Conservation (phyloP, 2,329 filamentous ascomycete species). For the Colletotrichum sublineola region DNA sequence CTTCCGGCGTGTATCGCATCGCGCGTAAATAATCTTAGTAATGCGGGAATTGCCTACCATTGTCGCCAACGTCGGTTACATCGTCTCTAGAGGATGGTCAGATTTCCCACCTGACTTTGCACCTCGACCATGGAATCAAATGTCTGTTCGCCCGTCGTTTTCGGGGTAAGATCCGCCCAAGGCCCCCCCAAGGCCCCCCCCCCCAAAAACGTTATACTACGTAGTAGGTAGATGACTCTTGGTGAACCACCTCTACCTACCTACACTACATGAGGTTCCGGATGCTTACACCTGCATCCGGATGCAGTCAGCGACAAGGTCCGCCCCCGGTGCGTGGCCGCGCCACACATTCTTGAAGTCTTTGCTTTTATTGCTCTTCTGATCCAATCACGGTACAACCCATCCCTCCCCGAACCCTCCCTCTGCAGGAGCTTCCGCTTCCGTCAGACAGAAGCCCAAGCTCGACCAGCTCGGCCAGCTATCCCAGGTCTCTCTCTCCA, state of each 20-base stretch:
- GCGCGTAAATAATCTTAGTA: no score
- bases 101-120: not conserved
- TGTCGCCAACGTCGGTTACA: conserved; percentile 4
- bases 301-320: conserved; percentile 18
- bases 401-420: no score
- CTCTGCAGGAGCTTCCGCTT: not conserved
- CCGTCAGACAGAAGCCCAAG: not conserved
- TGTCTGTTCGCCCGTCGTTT: conserved; percentile 13
- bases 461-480: not conserved
- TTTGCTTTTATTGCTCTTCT: no score
- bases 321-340: not conserved
- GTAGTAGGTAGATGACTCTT: not conserved
- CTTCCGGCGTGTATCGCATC: no score
- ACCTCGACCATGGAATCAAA: not conserved
- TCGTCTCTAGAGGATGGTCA: conserved; percentile 5
- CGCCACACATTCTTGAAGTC: no score
- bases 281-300: conserved; percentile 12
- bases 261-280: conserved; percentile 13
- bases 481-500: no score
- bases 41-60: not conserved
- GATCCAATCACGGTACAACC: not conserved
- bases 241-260: no score
- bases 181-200: not conserved
- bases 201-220: conserved; percentile 1
- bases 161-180: conserved; percentile 10